Base-by-base conservation (phyloP, 257 asterid species). In the Plantago ovata region DNA sequence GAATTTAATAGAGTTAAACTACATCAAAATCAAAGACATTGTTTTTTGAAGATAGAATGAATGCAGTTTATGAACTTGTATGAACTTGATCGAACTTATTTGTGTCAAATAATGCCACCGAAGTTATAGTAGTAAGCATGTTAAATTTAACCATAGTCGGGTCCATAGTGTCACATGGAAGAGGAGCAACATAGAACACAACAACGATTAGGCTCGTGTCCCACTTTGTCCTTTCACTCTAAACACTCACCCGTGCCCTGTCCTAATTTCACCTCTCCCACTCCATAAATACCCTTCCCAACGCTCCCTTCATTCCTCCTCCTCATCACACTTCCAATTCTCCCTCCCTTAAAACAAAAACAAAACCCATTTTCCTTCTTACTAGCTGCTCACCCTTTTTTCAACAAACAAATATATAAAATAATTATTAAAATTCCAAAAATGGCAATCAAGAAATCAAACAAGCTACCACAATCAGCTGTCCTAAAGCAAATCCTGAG, bases 181-280 rank as follows among this genome's bases (percentile, higher is more conserved):
- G 4, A 44, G 69, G 63, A 39, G 69, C 79, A 77, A 67, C 84
- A 73, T 49, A 44, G 42, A 58, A 66, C 65, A 44, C 72, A 36
- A 69, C 52, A 49, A 63, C 79, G 59, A 66, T 65, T 69, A 72
- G 66, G 56, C 20, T 42, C 16, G 36, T 62, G 56, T 67, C 81
- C 88, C 81, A 74, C 78, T 15, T 55, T 74, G 87, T 78, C 82
- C 77, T 71, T 70, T 58, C 74, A 19, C 23, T 24, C 13, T 3
- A 6, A 22, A 49, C 61, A 18, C 28, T 18, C 58, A 36, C 60
- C 19, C 13, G 53, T 47, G 20, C 53, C 28, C 53, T 23, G 36
- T 28, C 36, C 36, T 28, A 28, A 28, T 28, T 12, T 32, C 28
- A 16, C 50, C 24, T 13, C 36, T 49, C 61, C 21, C 21, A 10